Evolutionary conservation across 495 filamentous ascomycete genomes (phyloP).

Genomic region (Penicillium lagena): DNA sequence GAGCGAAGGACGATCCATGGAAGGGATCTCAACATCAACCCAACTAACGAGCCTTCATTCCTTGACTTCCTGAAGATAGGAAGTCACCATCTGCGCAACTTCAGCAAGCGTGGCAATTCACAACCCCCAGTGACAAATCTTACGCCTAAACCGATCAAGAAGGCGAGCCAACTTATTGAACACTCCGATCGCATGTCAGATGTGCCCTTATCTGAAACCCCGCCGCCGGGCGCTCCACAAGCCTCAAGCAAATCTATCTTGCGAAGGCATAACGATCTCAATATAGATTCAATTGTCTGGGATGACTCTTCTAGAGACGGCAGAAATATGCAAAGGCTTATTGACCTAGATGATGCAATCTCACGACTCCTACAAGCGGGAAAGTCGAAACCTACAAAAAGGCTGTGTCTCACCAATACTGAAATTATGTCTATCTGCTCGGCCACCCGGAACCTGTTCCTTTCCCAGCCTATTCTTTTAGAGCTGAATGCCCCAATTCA

Average conservation of each 20-base stretch:
- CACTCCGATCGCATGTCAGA: slow-evolving; percentile 95
- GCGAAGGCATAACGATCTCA: slow-evolving; percentile 73
- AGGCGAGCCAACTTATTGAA: no score
- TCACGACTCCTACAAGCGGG: slow-evolving; percentile 87
- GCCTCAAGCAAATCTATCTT: slow-evolving; percentile 54
- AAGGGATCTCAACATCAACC: no score
- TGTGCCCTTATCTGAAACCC: slow-evolving; percentile 65
- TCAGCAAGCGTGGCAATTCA: no score
- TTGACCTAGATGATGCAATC: slow-evolving; percentile 96
- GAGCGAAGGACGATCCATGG: slow-evolving; percentile 4
- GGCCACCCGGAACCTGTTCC: slow-evolving; percentile 77
- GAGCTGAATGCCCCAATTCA: slow-evolving; percentile 96
- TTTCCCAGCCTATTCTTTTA: slow-evolving; percentile 87
- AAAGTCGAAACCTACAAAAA: slow-evolving; percentile 96
- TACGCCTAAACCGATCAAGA: no score
- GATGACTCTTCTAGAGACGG: slow-evolving; percentile 37
- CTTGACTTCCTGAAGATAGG: no score
- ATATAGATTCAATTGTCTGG: slow-evolving; percentile 39
- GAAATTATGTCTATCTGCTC: slow-evolving; percentile 91
- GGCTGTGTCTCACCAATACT: slow-evolving; percentile 92
- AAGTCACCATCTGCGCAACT: no score
- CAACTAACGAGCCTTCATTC: no score
- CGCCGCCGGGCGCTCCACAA: slow-evolving; percentile 43
- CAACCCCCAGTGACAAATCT: no score
- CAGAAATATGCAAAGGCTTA: slow-evolving; percentile 74